phyloP scores from a whole-genome alignment of 2,329 filamentous ascomycete species.

The Dendryphion nanum region DNA sequence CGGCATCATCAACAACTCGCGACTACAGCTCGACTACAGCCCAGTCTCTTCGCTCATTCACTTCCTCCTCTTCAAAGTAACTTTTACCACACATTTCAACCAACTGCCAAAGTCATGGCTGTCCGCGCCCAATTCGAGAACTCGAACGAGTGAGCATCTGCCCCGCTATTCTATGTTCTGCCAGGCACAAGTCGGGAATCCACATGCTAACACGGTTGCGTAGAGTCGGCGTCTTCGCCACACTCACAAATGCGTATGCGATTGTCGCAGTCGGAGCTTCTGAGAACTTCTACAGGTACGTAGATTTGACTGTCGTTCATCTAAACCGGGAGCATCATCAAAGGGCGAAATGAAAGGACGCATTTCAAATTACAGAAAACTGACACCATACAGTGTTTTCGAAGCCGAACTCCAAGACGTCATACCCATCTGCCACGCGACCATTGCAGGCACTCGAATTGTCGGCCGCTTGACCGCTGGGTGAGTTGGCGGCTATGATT shows the following conservation, averaged over 20 bases:
- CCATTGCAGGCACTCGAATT: slow-evolving; percentile 94
- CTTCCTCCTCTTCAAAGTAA: too few species aligned
- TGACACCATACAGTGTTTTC: too few species aligned
- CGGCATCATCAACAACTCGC: not conserved
- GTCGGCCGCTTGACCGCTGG: slow-evolving; percentile 92
- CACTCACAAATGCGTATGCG: slow-evolving; percentile 95
- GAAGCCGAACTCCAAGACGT: slow-evolving; percentile 97
- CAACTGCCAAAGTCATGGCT: slow-evolving; percentile 52
- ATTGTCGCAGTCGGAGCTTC: slow-evolving; percentile 91
- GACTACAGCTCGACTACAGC: too few species aligned
- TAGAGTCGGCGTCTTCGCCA: slow-evolving; percentile 94
- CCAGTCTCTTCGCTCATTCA: too few species aligned
- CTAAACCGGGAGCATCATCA: too few species aligned
- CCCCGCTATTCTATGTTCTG: slow-evolving; percentile 8
- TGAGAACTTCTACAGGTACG: slow-evolving; percentile 94
- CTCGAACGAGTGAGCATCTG: slow-evolving; percentile 74
- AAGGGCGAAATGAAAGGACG: too few species aligned
- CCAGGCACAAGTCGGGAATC: slow-evolving; percentile 3
- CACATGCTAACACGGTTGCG: slow-evolving; percentile 8
- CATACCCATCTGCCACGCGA: slow-evolving; percentile 94
- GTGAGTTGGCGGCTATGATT: slow-evolving; percentile 53
- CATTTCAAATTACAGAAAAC: too few species aligned
- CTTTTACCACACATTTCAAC: too few species aligned
- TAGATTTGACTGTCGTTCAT: too few species aligned
- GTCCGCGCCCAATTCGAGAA: slow-evolving; percentile 73